These are phyloP conservation scores for Sporisorium exsertum DNA, from an alignment of 1,284 basidiomycete genomes.

Conservation along the genomic window DNA sequence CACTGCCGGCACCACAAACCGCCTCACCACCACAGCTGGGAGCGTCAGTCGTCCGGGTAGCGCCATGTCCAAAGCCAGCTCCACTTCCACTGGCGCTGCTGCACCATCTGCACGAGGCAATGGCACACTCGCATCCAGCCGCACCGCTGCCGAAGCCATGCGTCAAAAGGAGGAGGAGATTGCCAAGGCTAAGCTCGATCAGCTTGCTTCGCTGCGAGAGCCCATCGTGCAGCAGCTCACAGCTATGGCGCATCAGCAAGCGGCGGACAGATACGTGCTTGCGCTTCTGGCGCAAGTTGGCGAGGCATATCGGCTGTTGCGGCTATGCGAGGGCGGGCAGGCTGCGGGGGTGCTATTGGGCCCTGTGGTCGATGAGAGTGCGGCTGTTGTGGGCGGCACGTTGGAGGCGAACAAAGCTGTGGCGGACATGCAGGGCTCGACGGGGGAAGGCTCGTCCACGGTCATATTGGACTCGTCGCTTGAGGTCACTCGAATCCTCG, in stretches of 20 bases:
- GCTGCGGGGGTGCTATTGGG: slow-evolving; percentile 41
- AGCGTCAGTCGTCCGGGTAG: slow-evolving; percentile 38
- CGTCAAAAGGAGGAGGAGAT: slow-evolving; percentile 36
- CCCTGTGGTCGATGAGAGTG: slow-evolving; percentile 1
- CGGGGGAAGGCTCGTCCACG: not conserved
- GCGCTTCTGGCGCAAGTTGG: slow-evolving; percentile 48
- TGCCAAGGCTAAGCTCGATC: slow-evolving; percentile 22
- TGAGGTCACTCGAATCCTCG: slow-evolving; percentile 17
- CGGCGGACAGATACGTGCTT: slow-evolving; percentile 44
- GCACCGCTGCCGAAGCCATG: slow-evolving; percentile 40
- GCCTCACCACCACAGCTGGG: slow-evolving; percentile 6
- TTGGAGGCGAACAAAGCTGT: not conserved
- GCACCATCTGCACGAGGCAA: slow-evolving; percentile 18
- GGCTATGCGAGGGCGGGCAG: slow-evolving; percentile 47
- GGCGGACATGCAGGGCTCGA: not conserved
- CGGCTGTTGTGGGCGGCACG: not conserved
- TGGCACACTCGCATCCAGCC: slow-evolving; percentile 24
- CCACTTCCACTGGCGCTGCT: slow-evolving; percentile 18
- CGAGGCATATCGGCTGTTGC: slow-evolving; percentile 58
- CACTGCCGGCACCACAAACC: slow-evolving; percentile 3
- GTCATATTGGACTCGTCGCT: not conserved
- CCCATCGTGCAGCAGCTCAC: slow-evolving; percentile 25
- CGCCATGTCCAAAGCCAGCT: slow-evolving; percentile 49
- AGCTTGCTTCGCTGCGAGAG: slow-evolving; percentile 25
- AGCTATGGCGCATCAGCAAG: slow-evolving; percentile 31